Base-by-base conservation (phyloP, 148 eudicot genomes). In the Persicaria maculosa region DNA sequence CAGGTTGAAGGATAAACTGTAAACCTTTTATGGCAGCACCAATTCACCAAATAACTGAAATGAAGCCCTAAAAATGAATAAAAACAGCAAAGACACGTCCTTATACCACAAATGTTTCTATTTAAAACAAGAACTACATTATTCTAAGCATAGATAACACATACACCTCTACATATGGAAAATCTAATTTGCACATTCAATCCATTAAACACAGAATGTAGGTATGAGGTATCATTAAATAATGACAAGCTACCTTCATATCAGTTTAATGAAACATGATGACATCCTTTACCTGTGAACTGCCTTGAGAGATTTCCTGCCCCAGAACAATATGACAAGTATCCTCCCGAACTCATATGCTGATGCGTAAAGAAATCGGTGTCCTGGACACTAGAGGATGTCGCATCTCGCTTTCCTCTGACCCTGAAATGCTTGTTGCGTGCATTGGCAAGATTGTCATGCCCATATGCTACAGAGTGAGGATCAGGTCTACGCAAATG, bases 351-450 rank as follows among this genome's bases (percentile, higher is more conserved):
- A 31, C 31, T 57, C 50, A 58, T 47, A 17, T 19, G 55, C 50
- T 70, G 84, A 71, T 54, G 62, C 53, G 77, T 81, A 74, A 40
- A 62, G 59, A 84, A 58, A 59, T 77, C 44, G 48, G 73, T 76
- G 68, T 61, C 81, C 6, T 67, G 80, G 6, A 59, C 67, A 59
- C 70, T 65, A 65, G 70, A 65, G 47, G 70, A 65, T 80, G 77
- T 25, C 22, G 73, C 48, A 73, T 25, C 75, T 59, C 81, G 71
- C 71, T 76, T 79, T 61, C 58, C 59, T 50, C 80, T 71, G 22
- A 73, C 76, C 68, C 84, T 88, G 81, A 77, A 86, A 84, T 83
- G 95, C 53, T 79, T 79, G 74, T 89, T 83, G 90, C 91, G 88
- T n/a, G 82, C 90, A 81, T 86, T 86, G 45, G 62, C 78, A 19